These are phyloP conservation scores for Phytophthora multivora DNA, from an alignment of 352 stramenopile genomes.

Conservation along the genomic window DNA sequence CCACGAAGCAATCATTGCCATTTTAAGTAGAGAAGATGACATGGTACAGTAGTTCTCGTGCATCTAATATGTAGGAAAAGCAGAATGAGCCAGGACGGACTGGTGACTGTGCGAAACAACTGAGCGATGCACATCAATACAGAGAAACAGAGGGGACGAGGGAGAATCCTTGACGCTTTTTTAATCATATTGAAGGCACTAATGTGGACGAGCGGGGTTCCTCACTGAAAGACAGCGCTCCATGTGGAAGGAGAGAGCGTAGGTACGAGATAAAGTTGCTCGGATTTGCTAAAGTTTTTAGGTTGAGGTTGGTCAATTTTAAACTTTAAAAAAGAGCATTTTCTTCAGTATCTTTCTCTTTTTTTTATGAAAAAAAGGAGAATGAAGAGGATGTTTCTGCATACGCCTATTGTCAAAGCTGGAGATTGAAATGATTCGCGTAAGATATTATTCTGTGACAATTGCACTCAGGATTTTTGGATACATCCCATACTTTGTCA, in stretches of 20 bases:
- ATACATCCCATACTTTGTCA: not conserved
- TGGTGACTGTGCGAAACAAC: slow-evolving; percentile 7
- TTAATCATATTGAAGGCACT: slow-evolving; percentile 31
- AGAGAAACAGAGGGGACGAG: slow-evolving; percentile 9
- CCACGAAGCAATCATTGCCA: not conserved
- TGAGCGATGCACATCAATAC: slow-evolving; percentile 10
- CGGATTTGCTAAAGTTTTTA: no score
- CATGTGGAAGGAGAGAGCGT: not conserved
- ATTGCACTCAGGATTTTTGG: not conserved
- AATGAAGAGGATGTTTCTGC: no score
- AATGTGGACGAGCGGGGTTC: not conserved
- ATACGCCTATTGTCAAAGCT: no score
- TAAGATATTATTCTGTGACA: slow-evolving; percentile 1
- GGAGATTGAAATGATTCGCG: no score
- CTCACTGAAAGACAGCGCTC: slow-evolving; percentile 2
- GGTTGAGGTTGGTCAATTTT: no score
- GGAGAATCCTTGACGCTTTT: slow-evolving; percentile 8
- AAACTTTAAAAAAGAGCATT: no score
- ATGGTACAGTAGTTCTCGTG: not conserved
- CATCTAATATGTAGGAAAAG: not conserved
- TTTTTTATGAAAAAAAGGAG: no score
- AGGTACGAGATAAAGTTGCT: no score
- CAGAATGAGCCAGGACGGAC: slow-evolving; percentile 1
- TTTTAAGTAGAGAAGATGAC: not conserved
- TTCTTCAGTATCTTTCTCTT: no score